phyloP scores from a whole-genome alignment of 2,329 filamentous ascomycete genomes.

The Trichoderma arundinaceum region DNA sequence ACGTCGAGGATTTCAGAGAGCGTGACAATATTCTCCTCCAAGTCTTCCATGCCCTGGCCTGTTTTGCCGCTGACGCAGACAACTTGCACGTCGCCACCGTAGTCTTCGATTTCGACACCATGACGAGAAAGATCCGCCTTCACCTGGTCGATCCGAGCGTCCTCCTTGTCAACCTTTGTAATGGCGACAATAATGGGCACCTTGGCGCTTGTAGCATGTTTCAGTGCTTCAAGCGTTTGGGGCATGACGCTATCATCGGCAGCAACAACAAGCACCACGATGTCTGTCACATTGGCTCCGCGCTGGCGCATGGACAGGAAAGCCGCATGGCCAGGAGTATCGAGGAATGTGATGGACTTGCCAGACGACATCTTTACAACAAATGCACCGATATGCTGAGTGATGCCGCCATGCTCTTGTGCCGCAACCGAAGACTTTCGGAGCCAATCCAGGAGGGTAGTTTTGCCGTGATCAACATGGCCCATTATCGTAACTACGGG shows the following conservation, averaged over 20 bases:
- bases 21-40: constrained; percentile 88
- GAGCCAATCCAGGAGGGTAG: constrained; percentile 90
- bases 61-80: constrained; percentile 93
- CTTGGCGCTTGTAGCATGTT: constrained; percentile 83
- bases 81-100: constrained; percentile 90
- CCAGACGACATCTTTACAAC: constrained; percentile 85
- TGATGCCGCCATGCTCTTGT: constrained; percentile 94
- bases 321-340: constrained; percentile 94
- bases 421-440: constrained; percentile 91
- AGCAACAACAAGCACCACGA: constrained; percentile 93
- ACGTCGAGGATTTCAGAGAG: constrained; percentile 90
- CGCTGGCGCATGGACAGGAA: constrained; percentile 96
- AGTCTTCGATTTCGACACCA: constrained; percentile 92
- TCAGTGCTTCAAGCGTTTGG: constrained; percentile 94
- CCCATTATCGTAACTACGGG: constrained; percentile 99
- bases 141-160: constrained; percentile 79
- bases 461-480: constrained; percentile 98
- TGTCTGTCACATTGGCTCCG: constrained; percentile 94
- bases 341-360: constrained; percentile 92
- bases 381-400: constrained; percentile 97
- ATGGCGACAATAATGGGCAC: constrained; percentile 98
- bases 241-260: constrained; percentile 98
- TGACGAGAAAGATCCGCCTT: constrained; percentile 85
- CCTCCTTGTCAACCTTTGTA: constrained; percentile 93
- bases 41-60: constrained; percentile 84